Conservation (phyloP, 306 rosid genomes). For the Senna tora region DNA sequence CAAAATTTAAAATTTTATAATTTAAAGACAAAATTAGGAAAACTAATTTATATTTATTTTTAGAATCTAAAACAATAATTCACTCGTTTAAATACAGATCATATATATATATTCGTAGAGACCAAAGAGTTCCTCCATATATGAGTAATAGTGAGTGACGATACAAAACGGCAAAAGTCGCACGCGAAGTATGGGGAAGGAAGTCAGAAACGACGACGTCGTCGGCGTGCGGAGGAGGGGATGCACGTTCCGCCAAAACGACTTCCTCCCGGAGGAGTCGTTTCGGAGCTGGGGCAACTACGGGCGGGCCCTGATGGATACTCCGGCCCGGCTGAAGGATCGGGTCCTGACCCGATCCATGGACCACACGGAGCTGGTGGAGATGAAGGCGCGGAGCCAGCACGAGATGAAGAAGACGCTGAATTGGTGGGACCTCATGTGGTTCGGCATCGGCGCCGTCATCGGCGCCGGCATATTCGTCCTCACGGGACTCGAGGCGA, state of each 20-base stretch:
- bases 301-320: conserved; percentile 48
- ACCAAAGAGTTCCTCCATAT: too few species aligned
- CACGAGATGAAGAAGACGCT: conserved; percentile 84
- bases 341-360: conserved; percentile 59
- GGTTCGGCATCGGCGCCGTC: conserved; percentile 87
- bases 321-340: conserved; percentile 58
- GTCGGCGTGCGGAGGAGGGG: conserved; percentile 51
- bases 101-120: too few species aligned
- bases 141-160: too few species aligned
- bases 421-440: conserved; percentile 91
- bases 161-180: too few species aligned
- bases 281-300: conserved; percentile 70
- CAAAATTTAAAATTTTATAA: too few species aligned
- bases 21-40: too few species aligned
- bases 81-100: too few species aligned
- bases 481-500: conserved; percentile 81
- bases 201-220: too few species aligned
- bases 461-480: conserved; percentile 87
- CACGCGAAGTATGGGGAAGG: background rate
- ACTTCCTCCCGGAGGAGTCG: conserved; percentile 87
- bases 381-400: conserved; percentile 63
- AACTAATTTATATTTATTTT: too few species aligned
- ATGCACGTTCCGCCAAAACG: conserved; percentile 49
- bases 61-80: too few species aligned
- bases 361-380: conserved; percentile 67